Percentiles rank a stretch among this genome's conserved stretches.
phyloP scores from a whole-genome alignment of 2,329 filamentous ascomycete species.

The Cytospora leucostoma region DNA sequence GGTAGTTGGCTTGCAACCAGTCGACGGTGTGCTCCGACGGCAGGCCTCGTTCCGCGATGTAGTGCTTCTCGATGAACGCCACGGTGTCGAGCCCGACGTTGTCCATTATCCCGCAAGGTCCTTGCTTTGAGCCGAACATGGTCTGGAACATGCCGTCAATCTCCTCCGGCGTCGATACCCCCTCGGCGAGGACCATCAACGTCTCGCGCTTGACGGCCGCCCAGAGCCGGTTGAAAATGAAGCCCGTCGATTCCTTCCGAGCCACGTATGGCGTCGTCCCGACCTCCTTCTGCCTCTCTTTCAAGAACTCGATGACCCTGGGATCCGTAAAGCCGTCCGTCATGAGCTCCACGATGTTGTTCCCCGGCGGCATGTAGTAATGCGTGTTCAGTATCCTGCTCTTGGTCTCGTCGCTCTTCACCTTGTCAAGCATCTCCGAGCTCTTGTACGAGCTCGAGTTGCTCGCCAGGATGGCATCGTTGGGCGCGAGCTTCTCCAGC shows the following conservation, averaged over 20 bases:
- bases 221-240: conserved; percentile 41
- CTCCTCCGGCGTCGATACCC: conserved; percentile 36
- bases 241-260: conserved; percentile 36
- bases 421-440: conserved; percentile 47
- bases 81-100: conserved; percentile 39
- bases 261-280: conserved; percentile 35
- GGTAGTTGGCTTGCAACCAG: conserved; percentile 47
- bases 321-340: conserved; percentile 36
- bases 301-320: conserved; percentile 36
- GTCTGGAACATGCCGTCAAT: conserved; percentile 32
- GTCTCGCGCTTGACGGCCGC: conserved; percentile 40
- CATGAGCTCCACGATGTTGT: conserved; percentile 40
- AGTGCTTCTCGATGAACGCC: conserved; percentile 35
- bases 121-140: conserved; percentile 30
- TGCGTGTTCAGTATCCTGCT: conserved; percentile 39
- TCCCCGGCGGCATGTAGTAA: conserved; percentile 39
- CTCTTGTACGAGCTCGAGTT: conserved; percentile 57
- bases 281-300: conserved; percentile 33
- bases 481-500: conserved; percentile 44
- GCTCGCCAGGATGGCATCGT: conserved; percentile 50
- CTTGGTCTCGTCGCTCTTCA: conserved; percentile 40
- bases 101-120: conserved; percentile 39
- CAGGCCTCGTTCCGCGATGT: conserved; percentile 46
- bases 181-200: conserved; percentile 36
- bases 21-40: conserved; percentile 43